Percentiles rank a stretch among this genome's conserved stretches.
Evolutionary conservation across 1,284 basidiomycete species (phyloP).

Genomic region (Sanghuangporus sanghuang): DNA sequence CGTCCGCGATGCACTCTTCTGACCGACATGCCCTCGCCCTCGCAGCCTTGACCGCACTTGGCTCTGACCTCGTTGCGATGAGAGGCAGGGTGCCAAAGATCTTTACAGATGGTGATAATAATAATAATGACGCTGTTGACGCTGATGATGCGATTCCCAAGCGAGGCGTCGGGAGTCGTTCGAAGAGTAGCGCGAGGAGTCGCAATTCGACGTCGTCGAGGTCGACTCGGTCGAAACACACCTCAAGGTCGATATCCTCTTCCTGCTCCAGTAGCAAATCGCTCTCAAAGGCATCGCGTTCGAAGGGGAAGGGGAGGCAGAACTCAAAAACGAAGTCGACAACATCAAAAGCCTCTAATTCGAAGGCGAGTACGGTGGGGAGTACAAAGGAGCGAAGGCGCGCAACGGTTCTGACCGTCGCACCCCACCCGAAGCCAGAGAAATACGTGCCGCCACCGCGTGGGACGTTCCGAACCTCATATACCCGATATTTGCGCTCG

Average conservation of each 20-base stretch:
- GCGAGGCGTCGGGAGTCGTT: neutral
- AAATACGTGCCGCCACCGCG: slow-evolving; percentile 10
- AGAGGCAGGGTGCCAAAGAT: neutral
- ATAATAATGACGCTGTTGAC: neutral
- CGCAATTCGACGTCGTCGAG: neutral
- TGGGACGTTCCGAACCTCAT: slow-evolving; percentile 12
- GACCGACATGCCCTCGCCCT: neutral
- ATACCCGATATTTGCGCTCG: slow-evolving; percentile 3
- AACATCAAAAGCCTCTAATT: neutral
- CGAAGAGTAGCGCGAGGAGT: neutral
- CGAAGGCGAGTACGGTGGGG: neutral
- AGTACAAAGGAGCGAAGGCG: neutral
- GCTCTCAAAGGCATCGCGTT: neutral
- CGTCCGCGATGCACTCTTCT: neutral
- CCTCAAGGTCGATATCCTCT: neutral
- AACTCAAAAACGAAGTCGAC: neutral
- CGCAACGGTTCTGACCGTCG: neutral
- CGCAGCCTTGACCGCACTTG: slow-evolving; percentile 4
- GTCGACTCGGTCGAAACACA: neutral
- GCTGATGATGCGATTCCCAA: neutral
- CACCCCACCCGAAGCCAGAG: neutral
- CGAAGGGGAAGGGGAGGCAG: neutral
- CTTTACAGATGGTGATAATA: neutral
- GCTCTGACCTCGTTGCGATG: neutral
- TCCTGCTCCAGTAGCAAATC: neutral